A percentile compares a stretch with the other conserved stretches of the same genome.
phyloP scores from a whole-genome alignment of 352 stramenopile species.

The Phytophthora meadii region DNA sequence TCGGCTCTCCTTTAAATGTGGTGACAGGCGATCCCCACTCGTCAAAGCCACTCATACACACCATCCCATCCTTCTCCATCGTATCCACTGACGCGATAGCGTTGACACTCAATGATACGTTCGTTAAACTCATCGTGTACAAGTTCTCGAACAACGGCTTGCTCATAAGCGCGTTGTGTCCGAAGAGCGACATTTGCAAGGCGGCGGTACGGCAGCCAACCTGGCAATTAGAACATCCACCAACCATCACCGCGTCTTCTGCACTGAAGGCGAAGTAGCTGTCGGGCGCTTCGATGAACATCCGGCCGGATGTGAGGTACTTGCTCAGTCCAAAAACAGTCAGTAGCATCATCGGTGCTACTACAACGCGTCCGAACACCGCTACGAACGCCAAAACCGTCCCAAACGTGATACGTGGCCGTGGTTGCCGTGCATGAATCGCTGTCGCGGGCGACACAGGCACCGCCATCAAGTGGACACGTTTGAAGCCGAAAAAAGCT shows the following conservation, averaged over 20 bases:
- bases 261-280: conserved; percentile 28
- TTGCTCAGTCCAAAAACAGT: conserved; percentile 11
- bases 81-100: conserved; percentile 6
- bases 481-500: conserved; percentile 16
- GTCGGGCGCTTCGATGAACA: conserved; percentile 23
- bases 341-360: conserved; percentile 15
- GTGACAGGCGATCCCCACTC: conserved; percentile 21
- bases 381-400: conserved; percentile 18
- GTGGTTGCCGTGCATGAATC: conserved; percentile 4
- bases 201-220: conserved; percentile 19
- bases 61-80: conserved; percentile 12
- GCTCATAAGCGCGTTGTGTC: conserved; percentile 11
- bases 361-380: conserved; percentile 20
- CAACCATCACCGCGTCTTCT: conserved; percentile 22
- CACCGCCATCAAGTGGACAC: background rate
- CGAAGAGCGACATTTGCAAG: conserved; percentile 21
- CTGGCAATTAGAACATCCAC: conserved; percentile 14
- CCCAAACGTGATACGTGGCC: conserved; percentile 3
- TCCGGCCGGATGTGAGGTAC: conserved; percentile 13
- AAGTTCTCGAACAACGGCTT: conserved; percentile 29
- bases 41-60: conserved; percentile 20
- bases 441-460: conserved; percentile 1
- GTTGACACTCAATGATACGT: conserved; percentile 11
- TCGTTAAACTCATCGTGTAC: conserved; percentile 13
- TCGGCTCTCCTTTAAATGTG: conserved; percentile 14